phyloP scores from a whole-genome alignment of 108 stramenopile genomes.

The Nannochloropsis gaditana region DNA sequence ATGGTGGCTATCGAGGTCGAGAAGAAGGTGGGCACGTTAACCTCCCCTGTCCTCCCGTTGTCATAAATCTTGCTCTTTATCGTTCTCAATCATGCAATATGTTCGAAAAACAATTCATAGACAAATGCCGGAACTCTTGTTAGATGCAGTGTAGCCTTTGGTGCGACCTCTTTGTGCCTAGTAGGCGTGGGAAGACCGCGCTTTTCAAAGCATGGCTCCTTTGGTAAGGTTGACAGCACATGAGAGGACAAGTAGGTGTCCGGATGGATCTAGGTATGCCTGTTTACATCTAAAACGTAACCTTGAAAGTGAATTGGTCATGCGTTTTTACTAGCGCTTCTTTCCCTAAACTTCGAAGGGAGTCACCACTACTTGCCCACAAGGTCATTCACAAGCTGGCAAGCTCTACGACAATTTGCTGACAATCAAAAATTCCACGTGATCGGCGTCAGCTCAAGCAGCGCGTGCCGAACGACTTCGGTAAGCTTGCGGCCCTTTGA shows the following conservation, averaged over 20 bases:
- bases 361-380: background rate
- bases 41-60: background rate
- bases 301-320: too few relatives aligned
- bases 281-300: too few relatives aligned
- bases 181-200: conserved; percentile 5
- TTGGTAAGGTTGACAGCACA: background rate
- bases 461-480: background rate
- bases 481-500: background rate
- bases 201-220: background rate
- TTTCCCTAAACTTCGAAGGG: background rate
- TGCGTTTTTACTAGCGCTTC: too few relatives aligned
- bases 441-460: background rate
- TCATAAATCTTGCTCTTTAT: background rate
- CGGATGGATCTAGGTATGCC: too few relatives aligned
- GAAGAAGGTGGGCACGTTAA: background rate
- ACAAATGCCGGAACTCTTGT: background rate
- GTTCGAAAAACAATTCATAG: background rate
- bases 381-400: background rate
- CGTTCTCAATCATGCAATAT: background rate
- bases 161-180: background rate
- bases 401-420: background rate
- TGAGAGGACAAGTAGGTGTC: too few relatives aligned
- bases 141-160: background rate
- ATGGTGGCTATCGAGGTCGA: background rate
- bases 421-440: background rate